Percentiles rank a stretch among this genome's conserved stretches.
Evolutionary conservation across 192 early-diverging fungal genomes (phyloP).

Genomic region (Backusella westeae): DNA sequence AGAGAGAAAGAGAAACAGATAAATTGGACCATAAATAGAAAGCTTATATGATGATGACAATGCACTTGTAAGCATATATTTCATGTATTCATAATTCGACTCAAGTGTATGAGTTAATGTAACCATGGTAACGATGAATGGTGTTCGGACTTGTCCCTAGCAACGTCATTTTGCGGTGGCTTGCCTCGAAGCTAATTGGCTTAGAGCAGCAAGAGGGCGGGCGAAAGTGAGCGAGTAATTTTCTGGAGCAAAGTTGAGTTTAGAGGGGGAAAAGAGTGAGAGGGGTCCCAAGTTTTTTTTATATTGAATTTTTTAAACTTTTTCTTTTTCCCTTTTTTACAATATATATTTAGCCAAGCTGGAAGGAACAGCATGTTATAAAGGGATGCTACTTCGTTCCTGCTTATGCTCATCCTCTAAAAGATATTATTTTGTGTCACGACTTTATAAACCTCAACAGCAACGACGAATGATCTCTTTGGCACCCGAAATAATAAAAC

Average conservation of each 20-base stretch:
- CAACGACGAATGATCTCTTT: not conserved
- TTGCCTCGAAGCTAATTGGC: not conserved
- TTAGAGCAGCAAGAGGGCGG: not conserved
- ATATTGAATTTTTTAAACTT: not conserved
- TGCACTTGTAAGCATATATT: no score
- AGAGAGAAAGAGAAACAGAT: no score
- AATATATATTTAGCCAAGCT: not conserved
- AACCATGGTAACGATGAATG: no score
- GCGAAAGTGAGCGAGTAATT: not conserved
- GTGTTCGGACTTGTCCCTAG: not conserved
- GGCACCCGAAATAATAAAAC: not conserved
- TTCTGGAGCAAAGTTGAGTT: not conserved
- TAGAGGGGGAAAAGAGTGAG: not conserved
- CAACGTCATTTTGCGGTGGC: not conserved
- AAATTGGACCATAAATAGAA: no score
- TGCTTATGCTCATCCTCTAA: conserved; percentile 6
- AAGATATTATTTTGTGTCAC: not conserved
- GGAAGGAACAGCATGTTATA: conserved; percentile 7
- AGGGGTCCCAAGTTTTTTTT: not conserved
- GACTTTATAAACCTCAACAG: not conserved
- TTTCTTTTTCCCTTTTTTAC: not conserved
- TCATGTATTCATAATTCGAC: no score
- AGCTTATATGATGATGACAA: no score
- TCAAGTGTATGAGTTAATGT: no score
- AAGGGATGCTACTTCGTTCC: conserved; percentile 17